phyloP scores from a whole-genome alignment of 805 yeast species.

The Zygoascus tannicola region DNA sequence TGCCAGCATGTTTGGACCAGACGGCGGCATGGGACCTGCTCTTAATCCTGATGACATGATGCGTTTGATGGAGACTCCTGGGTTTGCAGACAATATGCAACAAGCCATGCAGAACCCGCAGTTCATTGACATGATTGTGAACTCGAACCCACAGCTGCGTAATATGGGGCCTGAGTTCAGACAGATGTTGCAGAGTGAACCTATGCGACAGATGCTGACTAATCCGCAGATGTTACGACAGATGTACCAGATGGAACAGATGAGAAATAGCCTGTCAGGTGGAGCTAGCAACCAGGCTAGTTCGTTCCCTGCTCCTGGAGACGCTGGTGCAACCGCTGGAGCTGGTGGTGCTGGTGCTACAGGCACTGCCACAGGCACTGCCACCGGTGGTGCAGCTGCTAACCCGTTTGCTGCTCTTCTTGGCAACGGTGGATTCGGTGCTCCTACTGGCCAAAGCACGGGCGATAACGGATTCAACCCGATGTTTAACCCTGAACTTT shows the following conservation, averaged over 20 bases:
- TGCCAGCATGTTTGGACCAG: slow-evolving; percentile 86
- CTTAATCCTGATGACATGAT: slow-evolving; percentile 71
- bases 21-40: slow-evolving; percentile 76
- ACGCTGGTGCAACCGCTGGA: slow-evolving; percentile 12
- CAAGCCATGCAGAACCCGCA: slow-evolving; percentile 80
- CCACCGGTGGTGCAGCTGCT: slow-evolving; percentile 19
- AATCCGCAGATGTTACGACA: slow-evolving; percentile 82
- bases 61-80: slow-evolving; percentile 70
- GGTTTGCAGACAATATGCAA: slow-evolving; percentile 72
- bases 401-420: slow-evolving; percentile 48
- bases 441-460: slow-evolving; percentile 21
- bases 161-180: slow-evolving; percentile 82
- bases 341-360: slow-evolving; percentile 15
- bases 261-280: slow-evolving; percentile 37
- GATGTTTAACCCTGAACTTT: slow-evolving; percentile 40
- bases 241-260: slow-evolving; percentile 65
- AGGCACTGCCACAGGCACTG: slow-evolving; percentile 6
- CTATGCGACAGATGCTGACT: slow-evolving; percentile 66
- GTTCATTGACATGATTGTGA: slow-evolving; percentile 73
- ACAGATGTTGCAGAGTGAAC: slow-evolving; percentile 74
- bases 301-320: slow-evolving; percentile 28
- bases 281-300: slow-evolving; percentile 15
- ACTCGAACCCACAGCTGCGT: slow-evolving; percentile 74
- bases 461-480: slow-evolving; percentile 24
- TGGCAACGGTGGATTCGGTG: slow-evolving; percentile 29